Percentiles rank a stretch among this genome's conserved stretches.
These are phyloP conservation scores for Cryphonectria naterciae DNA, from an alignment of 2,329 filamentous ascomycete species.

Conservation along the genomic window DNA sequence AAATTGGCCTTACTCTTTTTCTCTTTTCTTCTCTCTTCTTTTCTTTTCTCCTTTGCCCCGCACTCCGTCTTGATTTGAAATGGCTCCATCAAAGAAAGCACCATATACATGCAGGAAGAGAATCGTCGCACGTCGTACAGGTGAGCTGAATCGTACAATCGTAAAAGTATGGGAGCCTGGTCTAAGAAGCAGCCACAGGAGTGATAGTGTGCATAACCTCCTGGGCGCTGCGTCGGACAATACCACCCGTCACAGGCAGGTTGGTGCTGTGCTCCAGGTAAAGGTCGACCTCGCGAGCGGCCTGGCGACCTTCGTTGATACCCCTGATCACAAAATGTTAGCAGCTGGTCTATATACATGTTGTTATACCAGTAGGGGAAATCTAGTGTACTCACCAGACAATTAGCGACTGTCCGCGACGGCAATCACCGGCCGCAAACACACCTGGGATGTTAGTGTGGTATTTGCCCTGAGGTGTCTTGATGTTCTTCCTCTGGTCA, in stretches of 20 bases:
- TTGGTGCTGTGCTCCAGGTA: slow-evolving; percentile 80
- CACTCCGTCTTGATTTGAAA: slow-evolving; percentile 7
- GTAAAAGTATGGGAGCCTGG: slow-evolving; percentile 1
- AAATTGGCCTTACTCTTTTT: slow-evolving; percentile 1
- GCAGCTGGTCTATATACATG: slow-evolving; percentile 28
- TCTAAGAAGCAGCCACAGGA: slow-evolving; percentile 31
- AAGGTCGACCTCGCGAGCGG: slow-evolving; percentile 87
- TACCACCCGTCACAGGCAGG: slow-evolving; percentile 89
- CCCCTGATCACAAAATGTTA: slow-evolving; percentile 61
- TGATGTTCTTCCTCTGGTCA: slow-evolving; percentile 92
- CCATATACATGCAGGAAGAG: slow-evolving; percentile 11
- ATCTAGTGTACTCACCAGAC: slow-evolving; percentile 71
- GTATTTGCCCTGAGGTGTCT: slow-evolving; percentile 87
- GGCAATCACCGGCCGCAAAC: slow-evolving; percentile 93
- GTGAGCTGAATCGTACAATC: slow-evolving; percentile 16
- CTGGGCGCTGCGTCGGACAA: slow-evolving; percentile 80
- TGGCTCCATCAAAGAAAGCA: slow-evolving; percentile 9
- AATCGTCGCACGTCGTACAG: slow-evolving; percentile 4
- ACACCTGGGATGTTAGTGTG: slow-evolving; percentile 85
- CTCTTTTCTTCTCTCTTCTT: slow-evolving; percentile 4
- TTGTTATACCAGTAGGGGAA: slow-evolving; percentile 9
- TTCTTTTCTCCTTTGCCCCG: slow-evolving; percentile 10
- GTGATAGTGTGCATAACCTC: slow-evolving; percentile 59
- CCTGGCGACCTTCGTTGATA: slow-evolving; percentile 95
- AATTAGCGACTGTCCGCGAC: slow-evolving; percentile 91